Evolutionary conservation across 1,284 basidiomycete species (phyloP).

Genomic region (Heterobasidion parviporum): DNA sequence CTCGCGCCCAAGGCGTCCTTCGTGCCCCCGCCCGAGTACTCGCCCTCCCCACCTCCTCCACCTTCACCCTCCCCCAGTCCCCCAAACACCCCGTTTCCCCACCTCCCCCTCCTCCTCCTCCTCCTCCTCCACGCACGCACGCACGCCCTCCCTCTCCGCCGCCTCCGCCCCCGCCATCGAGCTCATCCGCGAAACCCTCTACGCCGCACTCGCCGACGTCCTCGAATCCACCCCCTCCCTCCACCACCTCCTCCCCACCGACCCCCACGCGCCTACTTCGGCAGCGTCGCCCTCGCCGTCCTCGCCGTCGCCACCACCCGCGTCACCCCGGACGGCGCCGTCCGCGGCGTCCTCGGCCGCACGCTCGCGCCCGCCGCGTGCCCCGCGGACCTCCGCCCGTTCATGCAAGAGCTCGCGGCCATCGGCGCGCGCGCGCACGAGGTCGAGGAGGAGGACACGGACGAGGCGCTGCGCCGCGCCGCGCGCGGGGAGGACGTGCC

Average conservation of each 20-base stretch:
- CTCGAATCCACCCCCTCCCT: conserved; percentile 48
- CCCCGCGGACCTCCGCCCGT: conserved; percentile 48
- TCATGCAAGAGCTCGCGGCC: conserved; percentile 58
- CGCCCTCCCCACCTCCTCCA: conserved; percentile 25
- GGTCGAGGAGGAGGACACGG: conserved; percentile 52
- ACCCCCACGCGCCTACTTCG: conserved; percentile 72
- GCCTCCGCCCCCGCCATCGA: conserved; percentile 54
- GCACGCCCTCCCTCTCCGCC: conserved; percentile 51
- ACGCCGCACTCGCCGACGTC: conserved; percentile 66
- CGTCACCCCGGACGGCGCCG: conserved; percentile 36
- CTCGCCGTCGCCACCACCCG: conserved; percentile 51
- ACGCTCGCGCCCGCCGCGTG: conserved; percentile 45
- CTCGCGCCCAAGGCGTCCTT: conserved; percentile 46
- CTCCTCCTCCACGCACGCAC: conserved; percentile 28
- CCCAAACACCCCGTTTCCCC: too few relatives aligned
- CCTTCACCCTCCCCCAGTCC: conserved; percentile 10
- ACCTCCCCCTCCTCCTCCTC: conserved; percentile 12
- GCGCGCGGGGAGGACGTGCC: conserved; percentile 36
- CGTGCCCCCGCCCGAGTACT: conserved; percentile 64
- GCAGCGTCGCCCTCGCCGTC: conserved; percentile 64
- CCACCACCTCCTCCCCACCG: conserved; percentile 42
- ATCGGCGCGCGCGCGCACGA: conserved; percentile 44
- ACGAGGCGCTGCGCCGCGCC: conserved; percentile 39
- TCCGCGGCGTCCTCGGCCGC: conserved; percentile 51
- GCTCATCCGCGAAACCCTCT: conserved; percentile 75